Evolutionary conservation across 768 basidiomycete genomes (phyloP).

Genomic region (Pluteus cervinus): DNA sequence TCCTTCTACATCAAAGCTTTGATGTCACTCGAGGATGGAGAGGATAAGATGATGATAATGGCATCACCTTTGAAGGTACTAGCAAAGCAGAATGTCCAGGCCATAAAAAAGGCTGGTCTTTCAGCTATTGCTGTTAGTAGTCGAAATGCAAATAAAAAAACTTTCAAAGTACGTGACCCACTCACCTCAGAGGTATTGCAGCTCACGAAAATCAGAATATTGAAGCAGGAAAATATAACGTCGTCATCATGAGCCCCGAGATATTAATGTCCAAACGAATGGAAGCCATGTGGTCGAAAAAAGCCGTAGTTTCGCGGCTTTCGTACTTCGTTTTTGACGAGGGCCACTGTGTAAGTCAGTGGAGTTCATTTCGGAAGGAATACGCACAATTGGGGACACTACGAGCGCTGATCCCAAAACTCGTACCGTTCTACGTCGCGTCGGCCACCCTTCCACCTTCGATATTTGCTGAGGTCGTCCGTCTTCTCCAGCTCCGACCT

Average conservation of each 20-base stretch:
- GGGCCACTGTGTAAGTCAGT: conserved; percentile 27
- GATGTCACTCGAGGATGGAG: conserved; percentile 11
- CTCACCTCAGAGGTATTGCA: not conserved
- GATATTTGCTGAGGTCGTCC: conserved; percentile 11
- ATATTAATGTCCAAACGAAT: conserved; percentile 7
- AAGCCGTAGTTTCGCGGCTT: conserved; percentile 15
- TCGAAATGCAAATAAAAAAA: conserved; percentile 9
- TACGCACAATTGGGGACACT: conserved; percentile 18
- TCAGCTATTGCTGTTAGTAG: conserved; percentile 10
- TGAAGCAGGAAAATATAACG: conserved; percentile 10
- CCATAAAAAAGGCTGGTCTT: conserved; percentile 10
- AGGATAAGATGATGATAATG: conserved; percentile 13
- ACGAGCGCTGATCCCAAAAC: conserved; percentile 3
- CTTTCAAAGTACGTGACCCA: conserved; percentile 12
- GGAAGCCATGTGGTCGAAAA: conserved; percentile 8
- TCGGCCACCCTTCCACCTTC: conserved; percentile 15
- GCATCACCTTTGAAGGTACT: conserved; percentile 16
- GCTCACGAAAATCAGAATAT: conserved; percentile 11
- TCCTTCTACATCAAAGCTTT: conserved; percentile 15
- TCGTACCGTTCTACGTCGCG: conserved; percentile 11
- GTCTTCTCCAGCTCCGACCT: conserved; percentile 7
- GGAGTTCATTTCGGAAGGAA: conserved; percentile 25
- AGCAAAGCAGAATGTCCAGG: conserved; percentile 13
- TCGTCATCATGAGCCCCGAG: conserved; percentile 14
- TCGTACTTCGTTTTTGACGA: conserved; percentile 28